Evolutionary conservation across 2,329 filamentous ascomycete species (phyloP), one percentile per base, ranked within the genome.

Genomic region (Raffaelea albimanens): DNA sequence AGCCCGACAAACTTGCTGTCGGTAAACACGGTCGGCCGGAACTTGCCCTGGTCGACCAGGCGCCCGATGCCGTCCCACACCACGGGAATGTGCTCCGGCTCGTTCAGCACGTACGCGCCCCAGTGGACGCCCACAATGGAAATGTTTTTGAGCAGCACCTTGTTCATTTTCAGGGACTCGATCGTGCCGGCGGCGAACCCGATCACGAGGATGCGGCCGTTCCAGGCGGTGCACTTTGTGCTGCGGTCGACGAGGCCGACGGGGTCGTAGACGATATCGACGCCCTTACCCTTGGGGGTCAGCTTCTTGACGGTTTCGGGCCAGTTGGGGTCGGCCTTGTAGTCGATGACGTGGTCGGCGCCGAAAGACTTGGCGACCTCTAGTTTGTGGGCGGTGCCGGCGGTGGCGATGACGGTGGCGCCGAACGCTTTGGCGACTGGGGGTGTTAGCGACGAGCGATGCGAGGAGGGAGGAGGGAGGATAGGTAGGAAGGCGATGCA

Each of bases 261-360:
- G 13, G 91, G 89, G 63, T 97, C 91, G 68, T 88, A 97, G 20
- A 97, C 90, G 45, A 97, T 87, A 65, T 97, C 90, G 18, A 95
- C 90, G 11, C 89, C 80, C 40, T 70, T 65, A 1, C 77, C 77
- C 52, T 80, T 78, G 0, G 86, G 87, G 4, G 85, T 91, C 50
- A 97, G 65, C 56, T 78, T 80, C 69, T 86, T 86, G 43, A 96
- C 88, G 51, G 80, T 64, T 2, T 72, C 70, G n/a, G 78, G 75
- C 73, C 83, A 83, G 47, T 72, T 68, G 2, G 71, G 61, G 52
- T 84, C 73, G 51, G 84, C 72, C 18, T 73, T 73, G 65, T 96
- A 96, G 63, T 91, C 80, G 50, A 97, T 65, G 3, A 78, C 78
- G 62, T 91, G 80, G 65, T 97, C 90, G 2, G 90, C 91, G 23